phyloP scores from a whole-genome alignment of 2,329 filamentous ascomycete genomes.

The Pseudonectria foliicola region DNA sequence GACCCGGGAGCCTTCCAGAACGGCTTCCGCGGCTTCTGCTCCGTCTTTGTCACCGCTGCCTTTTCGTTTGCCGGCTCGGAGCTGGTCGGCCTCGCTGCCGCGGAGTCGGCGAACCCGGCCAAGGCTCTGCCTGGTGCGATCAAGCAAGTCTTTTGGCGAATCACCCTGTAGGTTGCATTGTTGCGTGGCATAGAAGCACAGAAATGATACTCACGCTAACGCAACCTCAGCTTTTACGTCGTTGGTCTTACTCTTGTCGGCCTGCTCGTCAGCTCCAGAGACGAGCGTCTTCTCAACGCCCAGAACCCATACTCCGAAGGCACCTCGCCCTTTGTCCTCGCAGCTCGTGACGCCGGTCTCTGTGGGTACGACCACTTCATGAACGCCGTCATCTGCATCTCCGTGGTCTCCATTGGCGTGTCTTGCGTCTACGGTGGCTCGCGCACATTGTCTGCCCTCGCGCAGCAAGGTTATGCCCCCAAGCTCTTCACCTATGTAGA shows the following conservation, averaged over 20 bases:
- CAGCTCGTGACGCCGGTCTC: slow-evolving; percentile 40
- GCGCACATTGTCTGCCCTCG: slow-evolving; percentile 48
- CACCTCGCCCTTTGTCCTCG: slow-evolving; percentile 45
- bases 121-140: slow-evolving; percentile 70
- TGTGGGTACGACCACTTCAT: slow-evolving; percentile 42
- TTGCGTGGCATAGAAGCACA: too few relatives aligned
- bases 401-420: slow-evolving; percentile 47
- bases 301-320: slow-evolving; percentile 22
- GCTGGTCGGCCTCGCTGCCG: slow-evolving; percentile 62
- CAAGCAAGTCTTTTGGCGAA: slow-evolving; percentile 61
- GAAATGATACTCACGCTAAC: slow-evolving; percentile 4
- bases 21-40: slow-evolving; percentile 63
- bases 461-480: slow-evolving; percentile 49
- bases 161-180: slow-evolving; percentile 32
- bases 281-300: slow-evolving; percentile 34
- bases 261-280: slow-evolving; percentile 36
- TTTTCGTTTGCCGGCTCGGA: slow-evolving; percentile 64
- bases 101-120: slow-evolving; percentile 59
- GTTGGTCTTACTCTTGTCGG: slow-evolving; percentile 43
- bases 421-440: slow-evolving; percentile 49
- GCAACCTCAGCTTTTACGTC: slow-evolving; percentile 33
- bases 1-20: slow-evolving; percentile 51
- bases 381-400: slow-evolving; percentile 47
- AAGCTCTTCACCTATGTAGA: slow-evolving; percentile 48
- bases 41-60: slow-evolving; percentile 62